Base-by-base conservation (phyloP, 139 green algal genomes). In the Chlamydomonas sp. region DNA sequence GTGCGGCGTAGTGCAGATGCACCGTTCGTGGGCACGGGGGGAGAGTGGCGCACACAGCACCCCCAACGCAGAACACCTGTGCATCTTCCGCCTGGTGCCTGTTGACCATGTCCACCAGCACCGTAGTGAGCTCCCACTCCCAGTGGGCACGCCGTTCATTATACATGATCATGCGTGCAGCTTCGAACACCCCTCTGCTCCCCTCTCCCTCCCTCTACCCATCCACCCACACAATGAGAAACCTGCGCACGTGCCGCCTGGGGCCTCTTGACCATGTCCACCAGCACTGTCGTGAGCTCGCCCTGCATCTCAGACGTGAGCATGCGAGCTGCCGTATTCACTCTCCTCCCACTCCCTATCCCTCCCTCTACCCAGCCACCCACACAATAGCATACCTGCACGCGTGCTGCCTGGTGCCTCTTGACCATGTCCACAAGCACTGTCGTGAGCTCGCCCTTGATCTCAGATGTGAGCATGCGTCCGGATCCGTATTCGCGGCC, bases 361-460 rank as follows among this genome's bases (percentile, higher is more conserved):
- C 43, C 20, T 20, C 20, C 13, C 13, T 54, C 43, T 54, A 54
- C 20, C 13, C 16, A 13, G 16, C 43, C 20, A 54, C 54, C n/a
- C n/a, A n/a, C n/a, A n/a, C n/a, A n/a, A n/a, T n/a, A n/a, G n/a
- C n/a, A n/a, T n/a, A n/a, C n/a, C n/a, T n/a, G n/a, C n/a, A n/a
- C n/a, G n/a, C 87, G 72, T 26, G 83, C 80, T 20, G 29, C 30
- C 71, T 96, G 85, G 70, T 98, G 92, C 36, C 79, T 49, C 29
- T 72, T 72, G 31, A 97, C 88, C 47, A 97, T 80, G 43, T 91
- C 89, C 31, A 68, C 76, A 35, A 96, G 76, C 57, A 98, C 81
- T 35, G 81, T 79, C n/a, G 95, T 86, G 29, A 99, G 83, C 77
- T 90, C 80, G 3, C 69, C 79, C 77, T 99, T 99, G 59, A 98